A percentile compares a stretch with the other conserved stretches of the same genome.
Conservation (phyloP, 495 filamentous ascomycete genomes). For the Xylaria castorea region DNA sequence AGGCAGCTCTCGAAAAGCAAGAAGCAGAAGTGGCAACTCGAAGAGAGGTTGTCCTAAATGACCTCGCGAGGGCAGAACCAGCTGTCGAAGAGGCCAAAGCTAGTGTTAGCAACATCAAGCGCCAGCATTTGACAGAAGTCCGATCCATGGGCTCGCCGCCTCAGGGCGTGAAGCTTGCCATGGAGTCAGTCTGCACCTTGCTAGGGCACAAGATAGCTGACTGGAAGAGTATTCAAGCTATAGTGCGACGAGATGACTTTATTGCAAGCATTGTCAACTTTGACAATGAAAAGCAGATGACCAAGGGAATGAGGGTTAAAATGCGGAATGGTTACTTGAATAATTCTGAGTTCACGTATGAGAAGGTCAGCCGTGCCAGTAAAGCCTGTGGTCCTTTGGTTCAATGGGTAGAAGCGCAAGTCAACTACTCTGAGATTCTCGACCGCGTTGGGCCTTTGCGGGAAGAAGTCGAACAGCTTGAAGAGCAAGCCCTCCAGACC, state of each 20-base stretch:
- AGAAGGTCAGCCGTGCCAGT: constrained; percentile 91
- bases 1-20: constrained; percentile 83
- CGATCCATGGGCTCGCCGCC: constrained; percentile 95
- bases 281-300: constrained; percentile 97
- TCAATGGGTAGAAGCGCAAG: constrained; percentile 96
- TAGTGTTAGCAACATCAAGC: constrained; percentile 97
- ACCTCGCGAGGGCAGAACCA: constrained; percentile 90
- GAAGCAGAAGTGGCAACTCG: constrained; percentile 86
- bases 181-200: constrained; percentile 94
- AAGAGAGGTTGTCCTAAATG: constrained; percentile 81
- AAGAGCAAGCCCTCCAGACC: constrained; percentile 88
- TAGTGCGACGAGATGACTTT: constrained; percentile 92
- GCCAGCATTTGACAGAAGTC: constrained; percentile 95
- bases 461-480: constrained; percentile 85
- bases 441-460: constrained; percentile 93
- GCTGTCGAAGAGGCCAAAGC: constrained; percentile 91
- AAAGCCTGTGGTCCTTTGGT: constrained; percentile 97
- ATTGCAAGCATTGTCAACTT: constrained; percentile 98
- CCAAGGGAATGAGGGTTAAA: constrained; percentile 74
- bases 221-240: constrained; percentile 88
- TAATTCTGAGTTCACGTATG: constrained; percentile 93
- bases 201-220: constrained; percentile 87
- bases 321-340: constrained; percentile 94
- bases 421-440: constrained; percentile 95
- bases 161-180: constrained; percentile 83